A percentile compares a stretch with the other conserved stretches of the same genome.
Conservation (phyloP, 2,329 filamentous ascomycete genomes). For the Trichoderma koningiopsis region DNA sequence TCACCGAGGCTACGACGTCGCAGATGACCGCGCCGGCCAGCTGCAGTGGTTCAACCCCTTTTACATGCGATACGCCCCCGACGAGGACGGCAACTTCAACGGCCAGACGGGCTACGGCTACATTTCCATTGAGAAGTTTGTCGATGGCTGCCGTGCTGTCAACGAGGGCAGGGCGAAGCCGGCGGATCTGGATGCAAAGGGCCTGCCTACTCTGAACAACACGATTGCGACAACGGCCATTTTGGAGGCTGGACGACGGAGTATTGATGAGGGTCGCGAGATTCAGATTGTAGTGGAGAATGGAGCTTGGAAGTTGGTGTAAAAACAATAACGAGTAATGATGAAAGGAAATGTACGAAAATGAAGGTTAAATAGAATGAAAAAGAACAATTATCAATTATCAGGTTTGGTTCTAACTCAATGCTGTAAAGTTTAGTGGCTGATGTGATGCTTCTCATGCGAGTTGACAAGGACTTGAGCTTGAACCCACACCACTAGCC, state of each 20-base stretch:
- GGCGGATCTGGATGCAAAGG: conserved; percentile 76
- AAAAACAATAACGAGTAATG: conserved; percentile 29
- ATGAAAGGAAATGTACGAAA: conserved; percentile 5
- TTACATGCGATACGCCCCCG: conserved; percentile 92
- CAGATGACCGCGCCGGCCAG: conserved; percentile 71
- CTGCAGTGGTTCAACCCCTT: conserved; percentile 92
- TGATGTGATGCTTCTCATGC: neutral
- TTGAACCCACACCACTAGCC: neutral
- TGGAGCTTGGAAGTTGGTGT: conserved; percentile 68
- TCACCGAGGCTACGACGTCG: conserved; percentile 91
- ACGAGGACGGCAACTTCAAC: conserved; percentile 92
- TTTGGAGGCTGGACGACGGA: conserved; percentile 80
- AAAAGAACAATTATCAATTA: neutral
- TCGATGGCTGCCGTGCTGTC: conserved; percentile 79
- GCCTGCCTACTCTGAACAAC: conserved; percentile 82
- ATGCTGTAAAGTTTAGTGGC: neutral
- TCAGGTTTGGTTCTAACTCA: neutral
- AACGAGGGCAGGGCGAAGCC: conserved; percentile 74
- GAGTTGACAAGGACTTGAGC: neutral
- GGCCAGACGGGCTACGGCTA: conserved; percentile 93
- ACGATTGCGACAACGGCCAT: conserved; percentile 92
- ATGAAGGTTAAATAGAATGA: neutral
- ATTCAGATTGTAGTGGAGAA: conserved; percentile 71
- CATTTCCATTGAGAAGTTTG: conserved; percentile 93
- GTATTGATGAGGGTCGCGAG: conserved; percentile 78